Conservation (phyloP, 2,329 filamentous ascomycete genomes). For the Fusarium hainanense region DNA sequence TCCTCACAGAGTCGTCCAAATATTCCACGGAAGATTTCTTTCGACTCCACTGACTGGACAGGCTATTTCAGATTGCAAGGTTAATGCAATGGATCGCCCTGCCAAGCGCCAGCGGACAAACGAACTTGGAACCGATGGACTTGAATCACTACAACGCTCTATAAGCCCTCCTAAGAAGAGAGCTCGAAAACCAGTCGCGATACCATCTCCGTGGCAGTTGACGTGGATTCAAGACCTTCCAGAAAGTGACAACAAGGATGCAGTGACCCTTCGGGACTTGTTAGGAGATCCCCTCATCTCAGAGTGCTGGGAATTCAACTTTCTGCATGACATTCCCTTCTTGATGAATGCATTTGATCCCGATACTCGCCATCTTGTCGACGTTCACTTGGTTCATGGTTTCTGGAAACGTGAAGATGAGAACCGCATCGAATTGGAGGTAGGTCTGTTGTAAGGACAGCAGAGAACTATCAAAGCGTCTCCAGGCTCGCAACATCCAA, state of each 20-base stretch:
- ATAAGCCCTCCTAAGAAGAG: conserved; percentile 61
- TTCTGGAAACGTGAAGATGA: conserved; percentile 75
- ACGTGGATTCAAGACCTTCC: conserved; percentile 75
- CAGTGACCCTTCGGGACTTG: conserved; percentile 73
- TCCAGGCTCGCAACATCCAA: no score
- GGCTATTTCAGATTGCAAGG: not conserved
- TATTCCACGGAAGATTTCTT: not conserved
- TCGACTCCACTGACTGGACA: not conserved
- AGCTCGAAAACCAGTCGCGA: conserved; percentile 31
- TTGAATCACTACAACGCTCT: conserved; percentile 50
- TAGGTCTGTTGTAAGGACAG: conserved; percentile 48
- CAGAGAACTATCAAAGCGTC: no score
- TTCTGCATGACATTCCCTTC: conserved; percentile 69
- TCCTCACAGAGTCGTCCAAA: not conserved
- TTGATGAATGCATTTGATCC: conserved; percentile 65
- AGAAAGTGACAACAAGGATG: conserved; percentile 69
- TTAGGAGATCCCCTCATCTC: conserved; percentile 79
- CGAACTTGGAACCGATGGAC: conserved; percentile 22
- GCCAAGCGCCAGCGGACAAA: conserved; percentile 48
- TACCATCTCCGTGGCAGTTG: conserved; percentile 76
- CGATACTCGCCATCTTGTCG: conserved; percentile 60
- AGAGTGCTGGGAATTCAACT: conserved; percentile 79
- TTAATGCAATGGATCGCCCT: conserved; percentile 46
- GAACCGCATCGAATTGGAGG: conserved; percentile 67
- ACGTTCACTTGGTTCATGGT: conserved; percentile 68